Evolutionary conservation across 768 basidiomycete genomes (phyloP).

Genomic region (Hydnum rufescens): DNA sequence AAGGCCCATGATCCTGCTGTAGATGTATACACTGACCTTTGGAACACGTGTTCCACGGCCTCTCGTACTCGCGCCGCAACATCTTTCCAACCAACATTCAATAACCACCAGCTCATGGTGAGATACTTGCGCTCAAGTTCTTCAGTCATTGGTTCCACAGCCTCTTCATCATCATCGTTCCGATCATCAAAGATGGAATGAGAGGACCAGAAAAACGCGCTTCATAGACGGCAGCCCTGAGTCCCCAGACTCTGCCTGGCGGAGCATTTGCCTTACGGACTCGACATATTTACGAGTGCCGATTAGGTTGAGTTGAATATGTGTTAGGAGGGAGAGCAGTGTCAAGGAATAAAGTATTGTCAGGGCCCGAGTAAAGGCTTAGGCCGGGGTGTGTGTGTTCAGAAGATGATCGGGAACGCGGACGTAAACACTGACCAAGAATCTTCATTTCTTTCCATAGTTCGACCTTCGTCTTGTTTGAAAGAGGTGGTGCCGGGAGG

Average conservation of each 20-base stretch:
- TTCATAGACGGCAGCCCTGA: background rate
- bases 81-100: slow-evolving; percentile 83
- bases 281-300: slow-evolving; percentile 64
- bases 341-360: slow-evolving; percentile 75
- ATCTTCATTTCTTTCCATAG: slow-evolving; percentile 90
- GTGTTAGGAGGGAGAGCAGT: slow-evolving; percentile 69
- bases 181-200: too few species aligned
- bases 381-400: background rate
- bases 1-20: background rate
- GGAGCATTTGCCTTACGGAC: slow-evolving; percentile 40
- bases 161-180: slow-evolving; percentile 17
- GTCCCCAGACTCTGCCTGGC: slow-evolving; percentile 8
- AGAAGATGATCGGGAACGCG: background rate
- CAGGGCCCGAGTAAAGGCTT: slow-evolving; percentile 78
- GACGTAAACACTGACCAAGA: slow-evolving; percentile 32
- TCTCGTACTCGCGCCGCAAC: slow-evolving; percentile 51
- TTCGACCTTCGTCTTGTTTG: slow-evolving; percentile 45
- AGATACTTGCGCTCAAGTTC: slow-evolving; percentile 64
- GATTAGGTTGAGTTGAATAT: slow-evolving; percentile 68
- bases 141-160: slow-evolving; percentile 23
- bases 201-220: too few species aligned
- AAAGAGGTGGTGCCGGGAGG: too few species aligned
- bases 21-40: slow-evolving; percentile 33
- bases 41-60: slow-evolving; percentile 67
- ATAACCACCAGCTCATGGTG: slow-evolving; percentile 81